Base-by-base conservation (phyloP, 2,329 filamentous ascomycete genomes). In the Phoma sp. region DNA sequence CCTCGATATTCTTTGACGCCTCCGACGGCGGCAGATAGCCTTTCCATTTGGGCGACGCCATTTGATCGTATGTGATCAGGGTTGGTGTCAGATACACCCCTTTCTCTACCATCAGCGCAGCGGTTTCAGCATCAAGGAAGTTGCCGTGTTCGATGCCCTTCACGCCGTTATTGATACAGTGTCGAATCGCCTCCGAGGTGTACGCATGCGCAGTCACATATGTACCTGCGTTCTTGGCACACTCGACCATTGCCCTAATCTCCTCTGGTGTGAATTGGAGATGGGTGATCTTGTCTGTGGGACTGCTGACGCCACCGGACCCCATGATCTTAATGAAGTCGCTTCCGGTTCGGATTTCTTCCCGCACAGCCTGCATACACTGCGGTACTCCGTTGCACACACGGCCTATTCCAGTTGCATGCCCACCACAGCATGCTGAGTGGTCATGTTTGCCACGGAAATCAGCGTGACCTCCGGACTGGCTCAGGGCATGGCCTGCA, bases 271-370 rank as follows among this genome's bases (percentile, higher is more conserved):
- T 83, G 68, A 86, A 87, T 64, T 87, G 84, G 12, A 81, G 69
- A 60, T 81, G 77, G 7, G 80, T 77, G 10, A 87, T 72, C 32
- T 72, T 73, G 62, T 87, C 84, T 0, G 82, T 84, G 0, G 83
- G 82, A 10, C 78, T 82, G 0, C 81, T 78, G 1, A 87, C 83
- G 7, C 85, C 84, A 1, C 85, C 84, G 5, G 78, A 78, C 1
- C 76, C 76, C 83, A 86, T 86, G 57, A 87, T 83, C 68, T 87
- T 87, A 68, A 87, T 79, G 60, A 87, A 86, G 62, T 87, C 82
- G 1, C 83, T 81, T 2, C 84, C 84, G 7, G 72, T 76, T 2
- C 84, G 76, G 0, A 87, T 66, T 64, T 86, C 80, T 45, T 85
- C 83, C 2, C 84, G 76, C 11, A 47, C 42, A 25, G 42, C 42